phyloP scores from a whole-genome alignment of 179 eudicot species.

The Dionaea muscipula region DNA sequence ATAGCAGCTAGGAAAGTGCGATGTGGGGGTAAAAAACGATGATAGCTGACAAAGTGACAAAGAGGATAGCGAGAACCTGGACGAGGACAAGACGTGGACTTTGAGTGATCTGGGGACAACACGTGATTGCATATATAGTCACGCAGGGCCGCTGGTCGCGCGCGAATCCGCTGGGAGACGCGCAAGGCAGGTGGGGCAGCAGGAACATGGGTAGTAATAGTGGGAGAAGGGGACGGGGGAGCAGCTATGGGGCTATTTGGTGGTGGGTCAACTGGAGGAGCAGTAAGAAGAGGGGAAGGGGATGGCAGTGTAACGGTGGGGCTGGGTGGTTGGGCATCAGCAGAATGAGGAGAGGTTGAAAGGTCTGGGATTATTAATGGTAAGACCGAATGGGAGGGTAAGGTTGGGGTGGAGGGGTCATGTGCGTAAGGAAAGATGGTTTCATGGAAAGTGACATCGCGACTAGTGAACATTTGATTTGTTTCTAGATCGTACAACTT shows the following conservation, averaged over 20 bases:
- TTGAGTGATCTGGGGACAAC: neutral
- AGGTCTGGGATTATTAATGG: neutral
- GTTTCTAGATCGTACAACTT: neutral
- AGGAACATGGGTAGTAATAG: too few species aligned
- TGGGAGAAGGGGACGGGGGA: too few species aligned
- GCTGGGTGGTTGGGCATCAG: too few species aligned
- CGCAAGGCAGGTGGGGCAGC: too few species aligned
- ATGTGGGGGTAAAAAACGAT: slow-evolving; percentile 1
- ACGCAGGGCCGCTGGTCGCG: neutral
- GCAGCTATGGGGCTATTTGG: neutral
- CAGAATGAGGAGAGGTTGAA: too few species aligned
- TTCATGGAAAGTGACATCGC: neutral
- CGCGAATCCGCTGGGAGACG: neutral
- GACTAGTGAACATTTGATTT: neutral
- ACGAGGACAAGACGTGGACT: slow-evolving; percentile 1
- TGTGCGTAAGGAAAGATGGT: neutral
- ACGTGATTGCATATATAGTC: slow-evolving; percentile 8
- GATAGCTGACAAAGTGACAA: neutral
- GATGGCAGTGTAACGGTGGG: too few species aligned
- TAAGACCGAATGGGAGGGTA: neutral
- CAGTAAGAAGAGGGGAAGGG: too few species aligned
- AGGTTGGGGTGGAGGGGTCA: too few species aligned
- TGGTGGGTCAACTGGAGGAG: too few species aligned
- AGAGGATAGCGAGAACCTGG: slow-evolving; percentile 3
- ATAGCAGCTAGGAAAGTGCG: neutral